Evolutionary conservation across 768 basidiomycete species (phyloP), one percentile per base, ranked within the genome.

Genomic region (Tricholoma saponaceum): DNA sequence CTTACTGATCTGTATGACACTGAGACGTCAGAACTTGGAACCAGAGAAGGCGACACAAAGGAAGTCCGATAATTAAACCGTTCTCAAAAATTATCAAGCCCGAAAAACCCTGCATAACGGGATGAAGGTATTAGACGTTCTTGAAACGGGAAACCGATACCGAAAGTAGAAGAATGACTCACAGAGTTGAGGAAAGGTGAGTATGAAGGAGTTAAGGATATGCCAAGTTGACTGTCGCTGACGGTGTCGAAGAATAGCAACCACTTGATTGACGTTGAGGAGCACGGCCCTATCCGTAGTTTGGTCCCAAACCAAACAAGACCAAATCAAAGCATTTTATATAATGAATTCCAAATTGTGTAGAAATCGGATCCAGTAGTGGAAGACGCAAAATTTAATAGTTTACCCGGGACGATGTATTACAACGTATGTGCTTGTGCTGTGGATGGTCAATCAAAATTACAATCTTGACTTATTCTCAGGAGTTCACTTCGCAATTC

Each of bases 221-320:
- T 56, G 64, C 63, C 64, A 68, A 69, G 69, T 62, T 67, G 71
- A 70, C 72, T 74, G 73, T 73, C 74, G 74, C 70, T 73, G 75
- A 72, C 71, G 61, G 63, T 73, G 71, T 69, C 62, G 65, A 68
- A 69, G 68, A 67, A 70, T 76, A 76, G 74, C 74, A 76, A 76
- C 74, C 70, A 73, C 70, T 67, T 74, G 71, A 76, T 74, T 70
- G 71, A 69, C 57, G 64, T 66, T 69, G 70, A 70, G 58, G 66
- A 69, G 67, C 70, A 70, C 69, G 67, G 33, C 33, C 66, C 69
- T 69, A 63, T 55, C 70, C 66, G 70, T 62, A 70, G 67, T 67
- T 67, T 10, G 41, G 10, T 46, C 68, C 66, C 59, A 61, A 63
- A 57, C 66, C 70, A 74, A 78, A 74, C 66, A 76, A 37, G 20